phyloP scores from a whole-genome alignment of 73 alveolate genomes.

The Blepharisma stoltei region DNA sequence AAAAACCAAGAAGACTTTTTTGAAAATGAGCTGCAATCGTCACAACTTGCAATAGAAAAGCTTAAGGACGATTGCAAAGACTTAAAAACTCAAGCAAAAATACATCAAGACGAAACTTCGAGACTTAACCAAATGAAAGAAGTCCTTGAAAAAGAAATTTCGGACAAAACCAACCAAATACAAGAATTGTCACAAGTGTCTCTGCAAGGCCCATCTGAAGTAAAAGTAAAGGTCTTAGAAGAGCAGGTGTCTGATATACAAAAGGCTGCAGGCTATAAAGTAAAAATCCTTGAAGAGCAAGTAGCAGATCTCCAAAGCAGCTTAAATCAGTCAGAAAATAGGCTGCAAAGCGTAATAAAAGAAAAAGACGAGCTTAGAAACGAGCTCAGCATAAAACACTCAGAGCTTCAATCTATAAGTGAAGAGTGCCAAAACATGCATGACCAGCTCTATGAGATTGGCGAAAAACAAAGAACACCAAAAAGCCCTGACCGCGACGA shows the following conservation, averaged over 20 bases:
- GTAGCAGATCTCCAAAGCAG: background rate
- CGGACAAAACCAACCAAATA: background rate
- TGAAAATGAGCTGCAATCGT: background rate
- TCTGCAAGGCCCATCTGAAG: too few species aligned
- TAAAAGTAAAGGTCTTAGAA: too few species aligned
- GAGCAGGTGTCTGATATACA: background rate
- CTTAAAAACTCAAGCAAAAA: background rate
- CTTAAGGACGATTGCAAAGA: background rate
- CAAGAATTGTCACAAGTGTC: background rate
- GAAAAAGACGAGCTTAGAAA: background rate
- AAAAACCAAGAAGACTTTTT: constrained; percentile 24
- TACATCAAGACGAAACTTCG: background rate
- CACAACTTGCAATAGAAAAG: background rate
- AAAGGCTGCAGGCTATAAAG: background rate
- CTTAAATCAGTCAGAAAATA: background rate
- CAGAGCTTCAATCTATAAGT: background rate
- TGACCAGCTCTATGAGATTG: background rate
- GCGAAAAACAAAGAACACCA: background rate
- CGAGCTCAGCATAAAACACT: background rate
- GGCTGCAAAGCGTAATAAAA: background rate
- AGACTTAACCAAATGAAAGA: background rate
- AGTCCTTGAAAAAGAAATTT: background rate
- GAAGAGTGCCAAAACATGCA: background rate
- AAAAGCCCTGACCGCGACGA: background rate
- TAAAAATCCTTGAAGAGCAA: background rate